Percentiles rank a stretch among this genome's conserved stretches.
Conservation (phyloP, 768 basidiomycete genomes). For the Rhodotorula paludigena region DNA sequence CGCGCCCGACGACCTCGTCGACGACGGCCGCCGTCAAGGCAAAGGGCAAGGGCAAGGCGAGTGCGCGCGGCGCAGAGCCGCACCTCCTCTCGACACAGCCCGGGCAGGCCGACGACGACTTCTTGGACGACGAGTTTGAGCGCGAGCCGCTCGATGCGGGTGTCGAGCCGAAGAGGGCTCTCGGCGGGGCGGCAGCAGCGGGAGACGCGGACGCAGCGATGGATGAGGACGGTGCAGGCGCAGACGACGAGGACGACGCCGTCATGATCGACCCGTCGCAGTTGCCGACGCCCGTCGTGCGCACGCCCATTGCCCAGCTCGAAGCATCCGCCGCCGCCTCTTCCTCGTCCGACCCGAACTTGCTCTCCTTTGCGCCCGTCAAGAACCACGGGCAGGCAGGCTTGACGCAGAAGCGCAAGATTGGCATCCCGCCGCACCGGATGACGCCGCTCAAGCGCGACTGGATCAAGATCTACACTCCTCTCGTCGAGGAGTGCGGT, state of each 20-base stretch:
- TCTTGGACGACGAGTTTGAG: conserved; percentile 28
- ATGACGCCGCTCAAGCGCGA: conserved; percentile 97
- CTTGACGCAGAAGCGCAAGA: conserved; percentile 69
- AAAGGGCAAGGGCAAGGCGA: conserved; percentile 31
- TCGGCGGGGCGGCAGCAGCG: background rate
- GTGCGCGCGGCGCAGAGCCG: background rate
- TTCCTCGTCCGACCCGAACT: conserved; percentile 55
- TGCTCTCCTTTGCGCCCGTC: conserved; percentile 54
- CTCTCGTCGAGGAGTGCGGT: conserved; percentile 87
- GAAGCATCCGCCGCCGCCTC: background rate
- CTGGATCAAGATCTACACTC: conserved; percentile 92
- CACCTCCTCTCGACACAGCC: conserved; percentile 36
- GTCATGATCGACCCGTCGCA: conserved; percentile 43
- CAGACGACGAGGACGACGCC: conserved; percentile 42
- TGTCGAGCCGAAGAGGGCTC: conserved; percentile 6
- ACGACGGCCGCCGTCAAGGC: conserved; percentile 5
- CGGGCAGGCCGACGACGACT: conserved; percentile 3
- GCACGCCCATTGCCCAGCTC: conserved; percentile 40
- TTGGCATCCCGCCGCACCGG: conserved; percentile 90
- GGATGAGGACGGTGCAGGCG: conserved; percentile 8
- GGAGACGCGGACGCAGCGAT: conserved; percentile 5
- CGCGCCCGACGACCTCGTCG: background rate
- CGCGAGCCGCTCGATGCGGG: conserved; percentile 31
- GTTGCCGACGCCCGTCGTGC: conserved; percentile 50
- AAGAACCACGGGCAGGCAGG: conserved; percentile 21